Percentiles rank a stretch among this genome's conserved stretches.
Conservation (phyloP, 179 eudicot genomes). For the Patellifolia procumbens region DNA sequence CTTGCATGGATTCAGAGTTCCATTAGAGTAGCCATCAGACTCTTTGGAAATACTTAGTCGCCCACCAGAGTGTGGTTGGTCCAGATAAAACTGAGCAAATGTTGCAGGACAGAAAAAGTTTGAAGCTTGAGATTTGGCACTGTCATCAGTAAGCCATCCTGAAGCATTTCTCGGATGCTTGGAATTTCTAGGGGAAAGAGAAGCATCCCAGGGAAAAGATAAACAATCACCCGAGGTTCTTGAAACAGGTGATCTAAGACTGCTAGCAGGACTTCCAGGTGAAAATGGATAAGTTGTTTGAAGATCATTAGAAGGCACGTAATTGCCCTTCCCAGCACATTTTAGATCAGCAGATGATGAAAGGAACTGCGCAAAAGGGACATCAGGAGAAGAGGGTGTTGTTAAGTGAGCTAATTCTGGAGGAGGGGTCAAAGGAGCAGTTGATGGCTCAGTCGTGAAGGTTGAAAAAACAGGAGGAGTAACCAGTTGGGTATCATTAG, state of each 20-base stretch:
- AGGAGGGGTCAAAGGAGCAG: conserved; percentile 98
- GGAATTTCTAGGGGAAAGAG: conserved; percentile 43
- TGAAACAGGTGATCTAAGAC: conserved; percentile 72
- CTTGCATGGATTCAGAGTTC: conserved; percentile 64
- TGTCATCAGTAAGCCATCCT: conserved; percentile 44
- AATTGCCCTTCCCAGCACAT: conserved; percentile 49
- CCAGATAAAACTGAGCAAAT: conserved; percentile 94
- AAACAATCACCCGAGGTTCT: conserved; percentile 52
- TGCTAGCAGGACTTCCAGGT: conserved; percentile 89
- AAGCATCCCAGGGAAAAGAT: conserved; percentile 61
- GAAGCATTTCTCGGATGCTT: conserved; percentile 50
- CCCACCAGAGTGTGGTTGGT: conserved; percentile 83
- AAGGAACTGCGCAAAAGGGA: conserved; percentile 88
- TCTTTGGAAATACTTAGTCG: conserved; percentile 89
- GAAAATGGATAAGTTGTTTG: conserved; percentile 75
- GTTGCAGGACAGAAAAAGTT: conserved; percentile 98
- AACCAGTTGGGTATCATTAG: conserved; percentile 88
- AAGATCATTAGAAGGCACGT: conserved; percentile 56
- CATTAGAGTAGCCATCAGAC: conserved; percentile 69
- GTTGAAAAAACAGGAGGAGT: conserved; percentile 97
- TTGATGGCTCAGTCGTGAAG: conserved; percentile 95
- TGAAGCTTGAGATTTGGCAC: conserved; percentile 62
- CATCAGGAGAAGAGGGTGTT: conserved; percentile 98
- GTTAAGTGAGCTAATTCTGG: conserved; percentile 94
- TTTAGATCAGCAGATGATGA: conserved; percentile 70